Base-by-base conservation (phyloP, 2,329 filamentous ascomycete species). In the Orbilia brochopaga region DNA sequence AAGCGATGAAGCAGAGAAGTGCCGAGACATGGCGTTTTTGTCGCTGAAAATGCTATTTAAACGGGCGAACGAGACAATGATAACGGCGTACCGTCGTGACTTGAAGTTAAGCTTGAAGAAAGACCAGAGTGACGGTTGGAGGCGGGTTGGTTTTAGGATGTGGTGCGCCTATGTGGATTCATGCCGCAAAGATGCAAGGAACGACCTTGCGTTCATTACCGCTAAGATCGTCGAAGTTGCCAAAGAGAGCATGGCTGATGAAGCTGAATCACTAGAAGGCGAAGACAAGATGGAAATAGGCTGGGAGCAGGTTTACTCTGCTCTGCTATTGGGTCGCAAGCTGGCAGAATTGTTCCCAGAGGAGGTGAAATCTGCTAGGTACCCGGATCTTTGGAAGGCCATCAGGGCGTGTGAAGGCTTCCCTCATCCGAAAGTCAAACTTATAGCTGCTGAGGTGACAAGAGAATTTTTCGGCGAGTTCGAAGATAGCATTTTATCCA, bases 1-100 rank as follows among this genome's bases (percentile, higher is more conserved):
- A 69, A 96, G 97, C 76, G 94, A 99, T 72, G 90, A 95, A 60
- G 91, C 90, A 54, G 85, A 88, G 57, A 90, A 91, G 75, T 99
- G 94, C 79, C 87, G 90, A 30, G 85, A 92, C 73, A 88, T 93
- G 79, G 92, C 92, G 0, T 88, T 87, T 50, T 86, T 89, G 65
- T 81, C 99, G 50, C 82, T 97, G 64, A 91, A 90, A 77, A 88
- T 90, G 76, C 84, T 94, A 17, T 96, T 96, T 79, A 85, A 86
- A 65, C 87, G 88, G 76, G 88, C 92, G 1, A 89, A 93, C 77
- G 85, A 85, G 73, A 89, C 92, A 74, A 85, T 87, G 67, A 82
- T 87, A 40, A 85, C 87, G 73, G 88, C 85, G 52, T 92, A 96
- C 77, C 80, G 94, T 40, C 81, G 81, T 0, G 84, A 92, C 50